These are phyloP conservation scores for Pythium phragmitis DNA, from an alignment of 352 stramenopile genomes.

Conservation along the genomic window DNA sequence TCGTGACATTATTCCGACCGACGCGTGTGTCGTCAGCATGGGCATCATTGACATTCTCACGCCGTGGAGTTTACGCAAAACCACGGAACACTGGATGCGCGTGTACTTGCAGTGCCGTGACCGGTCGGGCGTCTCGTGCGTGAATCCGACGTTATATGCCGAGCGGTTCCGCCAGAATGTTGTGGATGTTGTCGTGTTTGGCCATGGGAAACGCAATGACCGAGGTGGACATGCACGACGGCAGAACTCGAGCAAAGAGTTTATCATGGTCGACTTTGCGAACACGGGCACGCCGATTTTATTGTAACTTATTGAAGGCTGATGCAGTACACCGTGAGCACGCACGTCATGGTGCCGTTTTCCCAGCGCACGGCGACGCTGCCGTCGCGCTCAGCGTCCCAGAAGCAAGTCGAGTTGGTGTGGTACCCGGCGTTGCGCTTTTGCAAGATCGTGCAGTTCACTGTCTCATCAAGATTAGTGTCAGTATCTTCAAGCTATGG, in stretches of 20 bases:
- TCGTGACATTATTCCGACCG: constrained; percentile 44
- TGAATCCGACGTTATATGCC: constrained; percentile 79
- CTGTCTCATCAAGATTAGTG: constrained; percentile 26
- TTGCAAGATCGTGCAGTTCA: constrained; percentile 87
- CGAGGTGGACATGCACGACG: not conserved
- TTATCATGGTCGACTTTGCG: constrained; percentile 85
- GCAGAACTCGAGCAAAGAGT: constrained; percentile 37
- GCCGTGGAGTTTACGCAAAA: constrained; percentile 93
- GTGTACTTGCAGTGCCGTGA: constrained; percentile 81
- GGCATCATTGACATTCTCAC: constrained; percentile 98
- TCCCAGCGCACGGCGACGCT: constrained; percentile 60
- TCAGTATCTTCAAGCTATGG: not conserved
- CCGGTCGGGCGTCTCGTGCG: constrained; percentile 76
- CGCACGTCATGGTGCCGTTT: constrained; percentile 37
- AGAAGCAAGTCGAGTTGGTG: constrained; percentile 87
- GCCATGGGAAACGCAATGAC: constrained; percentile 31
- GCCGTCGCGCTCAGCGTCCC: constrained; percentile 81
- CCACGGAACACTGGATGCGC: constrained; percentile 86
- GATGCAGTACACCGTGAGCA: constrained; percentile 42
- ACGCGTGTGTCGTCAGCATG: constrained; percentile 91
- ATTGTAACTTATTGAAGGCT: constrained; percentile 35
- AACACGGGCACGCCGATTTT: constrained; percentile 38
- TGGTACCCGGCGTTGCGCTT: constrained; percentile 87
- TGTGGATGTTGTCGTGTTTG: constrained; percentile 81
- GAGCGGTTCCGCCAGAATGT: constrained; percentile 85